Evolutionary conservation across 139 green algal genomes (phyloP).

Genomic region (Chloropicon primus): DNA sequence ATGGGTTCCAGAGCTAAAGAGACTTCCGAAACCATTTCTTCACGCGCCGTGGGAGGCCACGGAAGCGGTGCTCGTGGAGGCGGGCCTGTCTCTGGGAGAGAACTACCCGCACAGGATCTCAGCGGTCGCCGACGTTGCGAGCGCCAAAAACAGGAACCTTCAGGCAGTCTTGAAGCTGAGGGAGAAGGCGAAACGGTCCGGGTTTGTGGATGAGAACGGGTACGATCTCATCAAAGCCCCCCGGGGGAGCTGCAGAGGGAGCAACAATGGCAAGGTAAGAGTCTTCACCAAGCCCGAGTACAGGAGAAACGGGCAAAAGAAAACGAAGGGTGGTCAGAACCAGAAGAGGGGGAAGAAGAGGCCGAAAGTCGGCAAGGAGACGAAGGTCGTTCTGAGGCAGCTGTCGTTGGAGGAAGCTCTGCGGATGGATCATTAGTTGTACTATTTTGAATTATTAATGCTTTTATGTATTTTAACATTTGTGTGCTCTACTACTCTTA

Average conservation of each 20-base stretch:
- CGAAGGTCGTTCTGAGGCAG: not conserved
- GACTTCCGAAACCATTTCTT: constrained; percentile 26
- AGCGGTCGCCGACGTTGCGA: not conserved
- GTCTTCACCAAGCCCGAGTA: not conserved
- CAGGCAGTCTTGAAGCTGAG: constrained; percentile 62
- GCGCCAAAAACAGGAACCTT: not conserved
- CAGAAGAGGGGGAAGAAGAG: constrained; percentile 4
- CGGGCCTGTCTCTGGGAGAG: constrained; percentile 16
- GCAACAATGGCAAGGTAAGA: not conserved
- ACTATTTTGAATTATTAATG: not conserved
- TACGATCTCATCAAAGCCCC: constrained; percentile 9
- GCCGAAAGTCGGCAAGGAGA: not conserved
- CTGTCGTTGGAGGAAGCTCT: not conserved
- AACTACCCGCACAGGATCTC: constrained; percentile 8
- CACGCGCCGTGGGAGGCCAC: constrained; percentile 39
- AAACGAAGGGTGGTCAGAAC: not conserved
- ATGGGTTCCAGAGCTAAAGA: constrained; percentile 45
- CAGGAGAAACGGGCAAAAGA: constrained; percentile 8
- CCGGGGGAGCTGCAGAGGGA: constrained; percentile 14
- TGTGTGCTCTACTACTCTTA: not conserved
- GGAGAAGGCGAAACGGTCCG: constrained; percentile 49
- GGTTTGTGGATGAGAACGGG: constrained; percentile 14
- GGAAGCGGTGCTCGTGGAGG: constrained; percentile 15
- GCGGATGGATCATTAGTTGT: not conserved
- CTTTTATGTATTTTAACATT: not conserved